These are phyloP conservation scores for Colletotrichum tabaci DNA, from an alignment of 2,329 filamentous ascomycete genomes.

Conservation along the genomic window DNA sequence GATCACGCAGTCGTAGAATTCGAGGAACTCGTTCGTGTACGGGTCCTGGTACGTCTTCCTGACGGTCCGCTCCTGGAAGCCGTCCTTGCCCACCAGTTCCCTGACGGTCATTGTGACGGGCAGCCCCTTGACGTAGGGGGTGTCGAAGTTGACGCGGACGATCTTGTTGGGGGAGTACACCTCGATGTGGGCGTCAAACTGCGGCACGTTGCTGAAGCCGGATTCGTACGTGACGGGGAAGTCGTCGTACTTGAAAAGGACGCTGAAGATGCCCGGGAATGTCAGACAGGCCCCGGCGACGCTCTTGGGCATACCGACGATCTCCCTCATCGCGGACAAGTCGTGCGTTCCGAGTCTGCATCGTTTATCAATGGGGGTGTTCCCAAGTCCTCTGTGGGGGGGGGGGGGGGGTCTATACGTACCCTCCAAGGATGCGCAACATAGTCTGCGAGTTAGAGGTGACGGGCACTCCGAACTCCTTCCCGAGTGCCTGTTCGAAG, in stretches of 20 bases:
- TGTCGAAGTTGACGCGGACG: constrained; percentile 68
- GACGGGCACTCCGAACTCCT: constrained; percentile 51
- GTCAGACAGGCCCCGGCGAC: constrained; percentile 53
- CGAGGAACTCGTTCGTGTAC: constrained; percentile 55
- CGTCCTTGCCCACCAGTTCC: constrained; percentile 57
- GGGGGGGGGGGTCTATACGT: constrained; percentile 24
- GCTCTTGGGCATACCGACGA: constrained; percentile 60
- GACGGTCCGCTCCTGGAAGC: constrained; percentile 56
- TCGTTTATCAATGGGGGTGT: not conserved
- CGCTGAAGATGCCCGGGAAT: constrained; percentile 52
- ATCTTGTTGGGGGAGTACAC: constrained; percentile 69
- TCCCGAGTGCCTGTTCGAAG: constrained; percentile 48
- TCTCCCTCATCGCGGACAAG: constrained; percentile 66
- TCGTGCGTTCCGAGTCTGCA: constrained; percentile 65
- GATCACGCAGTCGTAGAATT: constrained; percentile 50
- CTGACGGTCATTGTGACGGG: constrained; percentile 64
- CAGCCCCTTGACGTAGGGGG: constrained; percentile 70
- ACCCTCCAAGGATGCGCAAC: constrained; percentile 46
- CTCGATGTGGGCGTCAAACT: constrained; percentile 67
- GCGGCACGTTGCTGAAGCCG: constrained; percentile 66
- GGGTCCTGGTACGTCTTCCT: constrained; percentile 61
- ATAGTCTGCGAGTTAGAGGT: constrained; percentile 47
- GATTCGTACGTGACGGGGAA: constrained; percentile 72
- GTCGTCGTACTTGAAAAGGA: constrained; percentile 59
- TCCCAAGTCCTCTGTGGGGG: too few relatives aligned